A percentile compares a stretch with the other conserved stretches of the same genome.
These are phyloP conservation scores for Acanthamoeba lenticulata DNA, from an alignment of 208 protist genomes.

Conservation along the genomic window DNA sequence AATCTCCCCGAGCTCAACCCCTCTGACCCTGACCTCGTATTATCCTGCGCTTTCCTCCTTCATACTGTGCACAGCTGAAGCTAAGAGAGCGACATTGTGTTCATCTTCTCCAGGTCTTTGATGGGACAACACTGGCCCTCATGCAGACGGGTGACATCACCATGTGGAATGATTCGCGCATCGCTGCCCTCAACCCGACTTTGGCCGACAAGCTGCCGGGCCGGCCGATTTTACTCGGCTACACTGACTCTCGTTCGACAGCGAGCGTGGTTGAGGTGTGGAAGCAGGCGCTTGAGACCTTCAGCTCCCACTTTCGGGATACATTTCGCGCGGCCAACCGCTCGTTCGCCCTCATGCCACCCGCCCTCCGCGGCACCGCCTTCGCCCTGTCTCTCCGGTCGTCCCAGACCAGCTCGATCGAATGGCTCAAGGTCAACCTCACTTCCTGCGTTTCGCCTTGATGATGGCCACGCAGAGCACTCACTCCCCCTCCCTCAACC, in stretches of 20 bases:
- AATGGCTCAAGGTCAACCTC: neutral
- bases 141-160: neutral
- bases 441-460: neutral
- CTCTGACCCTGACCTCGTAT: neutral
- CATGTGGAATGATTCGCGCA: neutral
- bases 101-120: neutral
- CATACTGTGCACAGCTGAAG: neutral
- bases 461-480: too few relatives aligned
- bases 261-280: neutral
- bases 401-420: neutral
- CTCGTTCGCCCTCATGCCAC: neutral
- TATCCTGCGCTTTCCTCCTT: neutral
- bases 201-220: neutral
- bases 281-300: slow-evolving; percentile 10
- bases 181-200: neutral
- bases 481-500: neutral
- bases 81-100: neutral
- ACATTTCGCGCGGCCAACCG: neutral
- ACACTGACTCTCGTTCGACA: neutral
- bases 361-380: neutral
- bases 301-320: neutral
- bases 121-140: neutral
- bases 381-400: neutral
- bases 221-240: neutral
- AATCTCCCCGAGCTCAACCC: neutral